A percentile compares a stretch with the other conserved stretches of the same genome.
Evolutionary conservation across 768 basidiomycete species (phyloP).

Genomic region (Boletus reticuloceps): DNA sequence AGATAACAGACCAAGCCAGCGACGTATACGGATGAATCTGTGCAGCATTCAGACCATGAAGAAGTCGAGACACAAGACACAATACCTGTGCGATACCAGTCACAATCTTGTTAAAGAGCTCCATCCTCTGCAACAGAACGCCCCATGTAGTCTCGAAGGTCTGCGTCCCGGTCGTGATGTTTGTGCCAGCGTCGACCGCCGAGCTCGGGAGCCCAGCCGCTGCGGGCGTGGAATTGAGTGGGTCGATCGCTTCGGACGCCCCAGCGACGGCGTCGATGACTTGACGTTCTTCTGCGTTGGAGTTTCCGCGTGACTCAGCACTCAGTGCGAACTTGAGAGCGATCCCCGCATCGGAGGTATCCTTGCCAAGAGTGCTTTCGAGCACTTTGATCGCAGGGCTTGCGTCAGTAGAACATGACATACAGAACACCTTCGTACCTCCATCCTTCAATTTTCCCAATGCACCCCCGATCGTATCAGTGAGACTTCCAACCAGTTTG

Average conservation of each 20-base stretch:
- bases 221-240: neutral
- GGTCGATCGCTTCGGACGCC: neutral
- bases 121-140: neutral
- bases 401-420: neutral
- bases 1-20: neutral
- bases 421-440: no score
- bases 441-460: no score
- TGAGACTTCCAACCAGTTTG: neutral
- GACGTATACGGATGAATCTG: conserved; percentile 8
- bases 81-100: neutral
- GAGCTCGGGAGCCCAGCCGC: neutral
- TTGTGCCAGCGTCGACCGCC: neutral
- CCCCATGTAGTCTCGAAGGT: neutral
- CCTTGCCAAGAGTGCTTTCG: neutral
- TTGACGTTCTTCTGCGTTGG: neutral
- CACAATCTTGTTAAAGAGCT: neutral
- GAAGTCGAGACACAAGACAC: neutral
- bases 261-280: neutral
- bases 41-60: neutral
- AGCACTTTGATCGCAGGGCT: neutral
- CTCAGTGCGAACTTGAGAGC: neutral
- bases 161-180: neutral
- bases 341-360: neutral
- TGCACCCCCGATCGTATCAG: neutral
- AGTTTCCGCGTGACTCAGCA: neutral